Evolutionary conservation across 441 rosid species (phyloP).

Genomic region (Gossypium davidsonii): DNA sequence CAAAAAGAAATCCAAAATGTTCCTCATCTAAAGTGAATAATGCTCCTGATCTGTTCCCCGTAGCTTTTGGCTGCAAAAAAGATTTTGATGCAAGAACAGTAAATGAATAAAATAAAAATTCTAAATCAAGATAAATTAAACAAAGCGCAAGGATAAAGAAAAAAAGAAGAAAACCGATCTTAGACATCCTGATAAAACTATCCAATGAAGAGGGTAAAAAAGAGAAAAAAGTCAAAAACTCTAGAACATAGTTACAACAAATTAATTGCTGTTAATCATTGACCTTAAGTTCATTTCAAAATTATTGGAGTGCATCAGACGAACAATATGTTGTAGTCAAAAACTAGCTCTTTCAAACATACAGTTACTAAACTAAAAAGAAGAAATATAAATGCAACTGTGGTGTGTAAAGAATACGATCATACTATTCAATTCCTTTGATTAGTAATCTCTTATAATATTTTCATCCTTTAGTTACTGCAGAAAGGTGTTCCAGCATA

Average conservation of each 20-base stretch:
- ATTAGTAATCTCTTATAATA: background rate
- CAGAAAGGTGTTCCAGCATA: constrained; percentile 1
- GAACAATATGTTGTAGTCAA: background rate
- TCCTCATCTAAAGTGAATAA: constrained; percentile 61
- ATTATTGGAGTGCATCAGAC: background rate
- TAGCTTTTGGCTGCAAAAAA: constrained; percentile 59
- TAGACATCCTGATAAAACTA: background rate
- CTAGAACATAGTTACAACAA: background rate
- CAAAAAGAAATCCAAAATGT: constrained; percentile 69
- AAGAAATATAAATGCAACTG: background rate
- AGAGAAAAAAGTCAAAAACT: background rate
- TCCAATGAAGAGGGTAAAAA: constrained; percentile 1
- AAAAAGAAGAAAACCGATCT: background rate
- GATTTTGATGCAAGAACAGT: constrained; percentile 21
- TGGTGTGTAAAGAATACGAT: background rate
- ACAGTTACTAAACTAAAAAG: background rate
- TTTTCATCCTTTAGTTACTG: background rate
- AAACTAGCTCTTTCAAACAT: background rate
- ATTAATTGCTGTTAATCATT: background rate
- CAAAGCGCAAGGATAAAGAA: background rate
- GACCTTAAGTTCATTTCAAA: background rate
- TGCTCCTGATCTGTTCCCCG: constrained; percentile 52
- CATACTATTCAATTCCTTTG: background rate
- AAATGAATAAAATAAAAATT: constrained; percentile 3
- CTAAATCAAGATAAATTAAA: background rate